These are phyloP conservation scores for Trifolium fragiferum DNA, from an alignment of 306 rosid species.

Conservation along the genomic window DNA sequence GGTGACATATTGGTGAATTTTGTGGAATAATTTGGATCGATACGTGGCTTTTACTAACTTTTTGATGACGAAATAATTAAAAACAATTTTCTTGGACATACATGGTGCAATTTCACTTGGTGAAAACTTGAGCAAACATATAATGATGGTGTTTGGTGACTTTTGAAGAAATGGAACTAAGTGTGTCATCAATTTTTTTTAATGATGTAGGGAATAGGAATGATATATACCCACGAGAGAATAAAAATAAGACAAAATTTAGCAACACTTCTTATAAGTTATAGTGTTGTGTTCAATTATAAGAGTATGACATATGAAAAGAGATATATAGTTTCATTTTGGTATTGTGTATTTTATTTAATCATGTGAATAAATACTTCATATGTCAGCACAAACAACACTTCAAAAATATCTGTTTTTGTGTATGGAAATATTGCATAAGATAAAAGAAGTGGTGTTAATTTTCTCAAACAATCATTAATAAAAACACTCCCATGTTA, in stretches of 20 bases:
- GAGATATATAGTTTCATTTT: no score
- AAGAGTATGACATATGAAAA: no score
- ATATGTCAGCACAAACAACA: no score
- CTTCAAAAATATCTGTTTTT: no score
- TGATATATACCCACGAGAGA: not conserved
- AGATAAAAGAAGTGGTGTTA: no score
- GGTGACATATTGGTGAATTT: constrained; percentile 24
- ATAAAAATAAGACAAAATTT: not conserved
- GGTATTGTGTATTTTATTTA: no score
- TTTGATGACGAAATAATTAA: constrained; percentile 19
- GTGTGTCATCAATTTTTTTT: not conserved
- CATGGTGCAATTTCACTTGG: constrained; percentile 21
- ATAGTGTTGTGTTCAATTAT: no score
- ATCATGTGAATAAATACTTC: no score
- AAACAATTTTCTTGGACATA: not conserved
- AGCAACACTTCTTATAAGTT: no score
- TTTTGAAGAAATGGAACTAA: not conserved
- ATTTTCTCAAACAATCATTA: no score
- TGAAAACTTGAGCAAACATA: constrained; percentile 3
- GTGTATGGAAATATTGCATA: no score
- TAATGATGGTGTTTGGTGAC: constrained; percentile 13
- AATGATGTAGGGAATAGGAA: not conserved
- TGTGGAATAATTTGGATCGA: not conserved
- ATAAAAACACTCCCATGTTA: no score
- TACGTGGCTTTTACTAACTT: not conserved